These are phyloP conservation scores for Xylariaceae sp. DNA, from an alignment of 2,329 filamentous ascomycete species.

Conservation along the genomic window DNA sequence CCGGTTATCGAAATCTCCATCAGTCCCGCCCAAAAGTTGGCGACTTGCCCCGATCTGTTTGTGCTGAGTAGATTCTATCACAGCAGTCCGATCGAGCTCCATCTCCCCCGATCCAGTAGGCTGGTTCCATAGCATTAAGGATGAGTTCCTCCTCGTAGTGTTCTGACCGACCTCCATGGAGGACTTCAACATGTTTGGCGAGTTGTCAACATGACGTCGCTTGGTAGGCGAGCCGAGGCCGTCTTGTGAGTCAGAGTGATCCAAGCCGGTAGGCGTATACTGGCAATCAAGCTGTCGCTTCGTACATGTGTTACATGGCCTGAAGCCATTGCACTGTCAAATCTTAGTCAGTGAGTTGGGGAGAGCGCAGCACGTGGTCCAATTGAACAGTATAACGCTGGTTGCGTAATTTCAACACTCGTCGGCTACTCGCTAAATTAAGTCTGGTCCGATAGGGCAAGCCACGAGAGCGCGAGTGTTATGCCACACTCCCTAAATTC, in stretches of 20 bases:
- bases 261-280: slow-evolving; percentile 48
- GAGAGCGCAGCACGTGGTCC: slow-evolving; percentile 21
- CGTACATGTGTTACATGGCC: slow-evolving; percentile 64
- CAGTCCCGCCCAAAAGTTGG: slow-evolving; percentile 28
- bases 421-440: slow-evolving; percentile 2
- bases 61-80: slow-evolving; percentile 29
- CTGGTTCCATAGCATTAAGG: slow-evolving; percentile 37
- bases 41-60: slow-evolving; percentile 30
- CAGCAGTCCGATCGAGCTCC: slow-evolving; percentile 23
- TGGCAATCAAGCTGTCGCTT: slow-evolving; percentile 57
- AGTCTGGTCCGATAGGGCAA: background rate
- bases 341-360: slow-evolving; percentile 31
- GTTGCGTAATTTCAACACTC: background rate
- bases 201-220: slow-evolving; percentile 44
- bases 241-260: slow-evolving; percentile 40
- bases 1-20: slow-evolving; percentile 42
- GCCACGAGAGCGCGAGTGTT: background rate
- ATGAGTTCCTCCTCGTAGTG: slow-evolving; percentile 33
- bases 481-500: background rate
- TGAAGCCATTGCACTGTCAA: slow-evolving; percentile 63
- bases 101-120: slow-evolving; percentile 29
- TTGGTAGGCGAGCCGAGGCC: slow-evolving; percentile 47
- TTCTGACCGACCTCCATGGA: slow-evolving; percentile 40
- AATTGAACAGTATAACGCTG: background rate
- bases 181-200: slow-evolving; percentile 36